phyloP scores from a whole-genome alignment of 179 eudicot species.

The Carnegiea gigantea region DNA sequence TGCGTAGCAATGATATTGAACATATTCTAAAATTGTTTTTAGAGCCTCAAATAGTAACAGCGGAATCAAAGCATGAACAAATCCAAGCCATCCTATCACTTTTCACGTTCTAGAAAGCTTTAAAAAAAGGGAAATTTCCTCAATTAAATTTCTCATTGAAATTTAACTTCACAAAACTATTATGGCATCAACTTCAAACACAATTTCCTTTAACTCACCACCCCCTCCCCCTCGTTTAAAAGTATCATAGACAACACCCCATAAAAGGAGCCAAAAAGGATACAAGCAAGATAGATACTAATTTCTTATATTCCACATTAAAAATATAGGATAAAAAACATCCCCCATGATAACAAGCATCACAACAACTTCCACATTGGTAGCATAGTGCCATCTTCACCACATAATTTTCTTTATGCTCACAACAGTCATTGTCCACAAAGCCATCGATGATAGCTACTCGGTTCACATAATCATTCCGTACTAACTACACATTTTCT shows the following conservation, averaged over 20 bases:
- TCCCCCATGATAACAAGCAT: background rate
- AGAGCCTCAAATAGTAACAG: too few species aligned
- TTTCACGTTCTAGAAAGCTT: too few species aligned
- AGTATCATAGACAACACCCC: background rate
- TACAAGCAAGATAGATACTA: background rate
- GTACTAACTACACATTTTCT: background rate
- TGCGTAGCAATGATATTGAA: too few species aligned
- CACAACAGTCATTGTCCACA: background rate
- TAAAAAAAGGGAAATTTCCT: too few species aligned
- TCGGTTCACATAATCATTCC: background rate
- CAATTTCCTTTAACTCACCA: background rate
- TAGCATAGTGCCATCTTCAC: background rate
- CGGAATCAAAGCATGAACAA: too few species aligned
- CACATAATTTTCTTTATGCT: background rate
- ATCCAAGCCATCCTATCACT: too few species aligned
- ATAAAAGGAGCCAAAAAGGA: background rate
- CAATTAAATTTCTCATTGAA: too few species aligned
- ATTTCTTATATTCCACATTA: background rate
- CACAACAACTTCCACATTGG: background rate
- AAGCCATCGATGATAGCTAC: background rate
- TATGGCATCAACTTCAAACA: too few species aligned
- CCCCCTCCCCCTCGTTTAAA: too few species aligned
- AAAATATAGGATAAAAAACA: background rate
- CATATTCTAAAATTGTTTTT: too few species aligned
- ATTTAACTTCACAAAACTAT: too few species aligned